Percentiles rank a stretch among this genome's conserved stretches.
These are phyloP conservation scores for Panus rudis DNA, from an alignment of 768 basidiomycete species.

Conservation along the genomic window DNA sequence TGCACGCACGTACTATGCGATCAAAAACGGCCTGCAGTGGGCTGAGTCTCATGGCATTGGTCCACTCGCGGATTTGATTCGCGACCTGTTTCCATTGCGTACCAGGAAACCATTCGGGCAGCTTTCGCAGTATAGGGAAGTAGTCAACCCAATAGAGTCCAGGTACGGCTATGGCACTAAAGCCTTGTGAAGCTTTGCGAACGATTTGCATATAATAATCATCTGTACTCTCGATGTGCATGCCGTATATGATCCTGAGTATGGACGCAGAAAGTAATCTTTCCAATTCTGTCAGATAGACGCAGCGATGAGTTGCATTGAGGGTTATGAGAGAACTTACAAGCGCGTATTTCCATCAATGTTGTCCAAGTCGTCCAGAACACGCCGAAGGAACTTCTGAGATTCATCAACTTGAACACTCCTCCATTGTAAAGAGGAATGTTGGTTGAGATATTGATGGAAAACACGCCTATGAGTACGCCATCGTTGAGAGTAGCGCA, in stretches of 20 bases:
- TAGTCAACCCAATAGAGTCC: not conserved
- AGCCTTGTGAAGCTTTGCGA: not conserved
- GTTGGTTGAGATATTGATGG: constrained; percentile 8
- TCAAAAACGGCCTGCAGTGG: no score
- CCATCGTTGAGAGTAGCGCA: constrained; percentile 4
- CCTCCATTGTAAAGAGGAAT: not conserved
- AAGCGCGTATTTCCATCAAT: constrained; percentile 1
- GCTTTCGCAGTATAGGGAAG: not conserved
- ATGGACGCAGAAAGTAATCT: constrained; percentile 5
- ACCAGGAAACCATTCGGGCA: constrained; percentile 6
- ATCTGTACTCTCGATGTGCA: not conserved
- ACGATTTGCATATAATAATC: constrained; percentile 5
- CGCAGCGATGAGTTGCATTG: not conserved
- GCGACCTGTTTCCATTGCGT: constrained; percentile 3
- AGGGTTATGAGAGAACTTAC: no score
- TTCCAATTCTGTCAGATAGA: not conserved
- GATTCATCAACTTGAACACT: no score
- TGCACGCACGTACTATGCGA: no score
- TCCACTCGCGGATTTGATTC: not conserved
- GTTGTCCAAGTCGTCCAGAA: not conserved
- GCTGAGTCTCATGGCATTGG: not conserved
- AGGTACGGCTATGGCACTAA: not conserved
- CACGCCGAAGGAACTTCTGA: not conserved
- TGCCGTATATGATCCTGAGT: constrained; percentile 5
- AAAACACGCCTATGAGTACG: constrained; percentile 2